Conservation (phyloP, 163 green algal genomes). For the Prototheca cutis region DNA sequence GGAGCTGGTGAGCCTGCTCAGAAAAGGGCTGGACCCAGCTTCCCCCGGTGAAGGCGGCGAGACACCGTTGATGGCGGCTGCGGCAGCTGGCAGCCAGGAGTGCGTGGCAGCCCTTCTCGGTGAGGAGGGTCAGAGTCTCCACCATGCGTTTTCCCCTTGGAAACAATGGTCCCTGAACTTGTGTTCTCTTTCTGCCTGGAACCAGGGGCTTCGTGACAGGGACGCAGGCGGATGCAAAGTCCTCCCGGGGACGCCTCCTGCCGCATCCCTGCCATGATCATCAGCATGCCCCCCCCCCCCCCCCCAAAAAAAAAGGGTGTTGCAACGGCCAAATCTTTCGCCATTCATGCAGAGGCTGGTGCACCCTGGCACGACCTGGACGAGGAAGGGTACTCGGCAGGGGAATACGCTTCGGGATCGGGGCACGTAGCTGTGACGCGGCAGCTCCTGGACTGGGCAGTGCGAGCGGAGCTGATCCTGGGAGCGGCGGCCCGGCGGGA, state of each 20-base stretch:
- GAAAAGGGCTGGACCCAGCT: too few species aligned
- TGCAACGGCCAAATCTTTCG: too few species aligned
- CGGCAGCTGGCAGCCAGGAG: constrained; percentile 19
- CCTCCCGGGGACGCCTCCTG: background rate
- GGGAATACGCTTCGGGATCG: constrained; percentile 68
- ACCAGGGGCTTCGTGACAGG: too few species aligned
- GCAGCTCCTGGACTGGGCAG: constrained; percentile 67
- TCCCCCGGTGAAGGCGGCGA: constrained; percentile 11
- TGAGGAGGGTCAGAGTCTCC: background rate
- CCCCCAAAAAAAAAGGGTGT: too few species aligned
- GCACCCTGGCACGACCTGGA: constrained; percentile 81
- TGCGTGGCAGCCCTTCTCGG: constrained; percentile 33
- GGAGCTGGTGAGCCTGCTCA: too few species aligned
- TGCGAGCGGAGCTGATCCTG: constrained; percentile 71
- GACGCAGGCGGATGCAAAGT: too few species aligned
- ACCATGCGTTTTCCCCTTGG: background rate
- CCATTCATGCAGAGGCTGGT: constrained; percentile 44
- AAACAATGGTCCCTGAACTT: background rate
- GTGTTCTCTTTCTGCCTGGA: background rate
- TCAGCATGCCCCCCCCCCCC: too few species aligned
- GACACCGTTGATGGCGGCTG: constrained; percentile 45
- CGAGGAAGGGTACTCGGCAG: constrained; percentile 61
- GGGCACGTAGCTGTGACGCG: constrained; percentile 46
- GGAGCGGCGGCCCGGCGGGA: constrained; percentile 31
- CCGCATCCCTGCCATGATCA: too few species aligned